phyloP scores from a whole-genome alignment of 1,284 basidiomycete species.

The Tetrapyrgos nigripes region DNA sequence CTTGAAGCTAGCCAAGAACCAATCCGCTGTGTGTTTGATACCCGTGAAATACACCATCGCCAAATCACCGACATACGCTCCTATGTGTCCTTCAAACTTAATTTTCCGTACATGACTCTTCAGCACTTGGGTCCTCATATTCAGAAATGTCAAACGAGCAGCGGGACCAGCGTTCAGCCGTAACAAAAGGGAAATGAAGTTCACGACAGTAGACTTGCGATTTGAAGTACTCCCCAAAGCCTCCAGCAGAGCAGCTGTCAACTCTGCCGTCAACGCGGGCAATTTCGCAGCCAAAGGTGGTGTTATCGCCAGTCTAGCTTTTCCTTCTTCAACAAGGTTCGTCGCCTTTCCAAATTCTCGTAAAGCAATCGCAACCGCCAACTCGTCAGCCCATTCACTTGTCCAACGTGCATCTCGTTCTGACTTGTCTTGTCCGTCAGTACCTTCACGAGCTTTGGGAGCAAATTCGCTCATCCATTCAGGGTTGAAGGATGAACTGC shows the following conservation, averaged over 20 bases:
- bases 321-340: constrained; percentile 82
- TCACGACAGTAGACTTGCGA: constrained; percentile 79
- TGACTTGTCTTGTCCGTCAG: constrained; percentile 68
- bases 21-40: constrained; percentile 96
- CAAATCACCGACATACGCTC: constrained; percentile 81
- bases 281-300: constrained; percentile 67
- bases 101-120: constrained; percentile 83
- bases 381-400: constrained; percentile 89
- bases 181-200: constrained; percentile 75
- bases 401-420: constrained; percentile 86
- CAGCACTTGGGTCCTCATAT: constrained; percentile 81
- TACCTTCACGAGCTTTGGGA: constrained; percentile 57
- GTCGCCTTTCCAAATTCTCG: constrained; percentile 91
- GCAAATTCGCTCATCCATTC: constrained; percentile 77
- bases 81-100: constrained; percentile 91
- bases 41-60: constrained; percentile 87
- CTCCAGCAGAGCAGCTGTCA: constrained; percentile 76
- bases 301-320: constrained; percentile 64
- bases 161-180: constrained; percentile 81
- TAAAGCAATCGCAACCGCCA: constrained; percentile 91
- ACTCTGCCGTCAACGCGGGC: constrained; percentile 68
- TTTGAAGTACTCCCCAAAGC: constrained; percentile 80
- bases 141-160: constrained; percentile 85
- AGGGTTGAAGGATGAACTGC: constrained; percentile 51
- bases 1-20: constrained; percentile 96